These are phyloP conservation scores for Colletotrichum musicola DNA, from an alignment of 2,329 filamentous ascomycete species.

Conservation along the genomic window DNA sequence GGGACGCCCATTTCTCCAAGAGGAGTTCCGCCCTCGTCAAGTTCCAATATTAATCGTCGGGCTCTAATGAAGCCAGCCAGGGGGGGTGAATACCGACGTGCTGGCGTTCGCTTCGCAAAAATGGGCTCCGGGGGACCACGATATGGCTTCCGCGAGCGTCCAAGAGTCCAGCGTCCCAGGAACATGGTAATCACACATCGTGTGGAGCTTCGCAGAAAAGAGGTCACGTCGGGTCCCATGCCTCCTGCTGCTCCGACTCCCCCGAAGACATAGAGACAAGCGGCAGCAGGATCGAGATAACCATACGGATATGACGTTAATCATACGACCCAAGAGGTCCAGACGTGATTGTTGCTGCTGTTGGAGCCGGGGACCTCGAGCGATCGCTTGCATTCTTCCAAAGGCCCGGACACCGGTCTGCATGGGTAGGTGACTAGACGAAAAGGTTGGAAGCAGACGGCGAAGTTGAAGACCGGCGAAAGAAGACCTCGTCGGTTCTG, in stretches of 20 bases:
- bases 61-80: conserved; percentile 16
- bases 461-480: not conserved
- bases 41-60: conserved; percentile 8
- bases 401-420: conserved; percentile 33
- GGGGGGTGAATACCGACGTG: not conserved
- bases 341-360: not conserved
- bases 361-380: conserved; percentile 11
- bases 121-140: conserved; percentile 30
- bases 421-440: conserved; percentile 11
- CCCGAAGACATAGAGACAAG: conserved; percentile 4
- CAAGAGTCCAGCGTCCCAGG: conserved; percentile 12
- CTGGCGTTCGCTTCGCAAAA: conserved; percentile 24
- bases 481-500: conserved; percentile 1
- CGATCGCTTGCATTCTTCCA: conserved; percentile 19
- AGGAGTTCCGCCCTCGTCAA: conserved; percentile 6
- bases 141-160: conserved; percentile 22
- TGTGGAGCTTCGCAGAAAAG: conserved; percentile 12
- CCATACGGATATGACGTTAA: conserved; percentile 3
- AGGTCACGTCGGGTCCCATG: not conserved
- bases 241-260: conserved; percentile 7
- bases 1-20: not conserved
- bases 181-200: conserved; percentile 30
- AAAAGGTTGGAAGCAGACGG: not conserved
- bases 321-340: conserved; percentile 8
- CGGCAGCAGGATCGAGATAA: not conserved